Conservation (phyloP, 805 yeast species). For the Cyberlindnera subsufficiens region DNA sequence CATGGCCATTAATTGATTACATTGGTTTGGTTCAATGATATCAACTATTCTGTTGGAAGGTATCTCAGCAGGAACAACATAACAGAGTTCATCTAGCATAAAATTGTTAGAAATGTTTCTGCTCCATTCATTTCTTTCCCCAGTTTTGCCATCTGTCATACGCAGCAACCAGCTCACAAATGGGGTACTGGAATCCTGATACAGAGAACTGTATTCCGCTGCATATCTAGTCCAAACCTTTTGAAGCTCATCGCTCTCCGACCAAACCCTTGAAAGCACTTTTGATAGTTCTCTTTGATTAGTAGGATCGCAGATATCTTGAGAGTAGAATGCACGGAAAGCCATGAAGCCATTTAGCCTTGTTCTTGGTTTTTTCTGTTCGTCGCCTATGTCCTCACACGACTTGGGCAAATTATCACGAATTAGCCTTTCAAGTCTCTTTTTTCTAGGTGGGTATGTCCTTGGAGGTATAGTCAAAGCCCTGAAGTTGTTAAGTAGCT, state of each 20-base stretch:
- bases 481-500: neutral
- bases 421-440: neutral
- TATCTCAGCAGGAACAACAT: neutral
- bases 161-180: slow-evolving; percentile 8
- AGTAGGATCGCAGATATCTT: slow-evolving; percentile 15
- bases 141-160: neutral
- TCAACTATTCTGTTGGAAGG: neutral
- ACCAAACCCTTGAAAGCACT: slow-evolving; percentile 25
- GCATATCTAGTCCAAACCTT: slow-evolving; percentile 27
- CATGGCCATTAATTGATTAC: neutral
- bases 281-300: slow-evolving; percentile 24
- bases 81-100: too few relatives aligned
- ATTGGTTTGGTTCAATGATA: neutral
- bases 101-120: neutral
- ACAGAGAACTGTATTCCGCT: slow-evolving; percentile 18
- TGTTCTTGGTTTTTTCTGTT: slow-evolving; percentile 5
- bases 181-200: neutral
- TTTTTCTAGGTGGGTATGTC: neutral
- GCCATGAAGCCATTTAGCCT: slow-evolving; percentile 28
- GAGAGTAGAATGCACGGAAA: slow-evolving; percentile 26
- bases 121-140: neutral
- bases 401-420: neutral
- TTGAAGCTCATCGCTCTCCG: slow-evolving; percentile 18
- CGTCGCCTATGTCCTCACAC: neutral
- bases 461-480: neutral